Evolutionary conservation across 1,284 basidiomycete species (phyloP).

Genomic region (Naganishia sp.): DNA sequence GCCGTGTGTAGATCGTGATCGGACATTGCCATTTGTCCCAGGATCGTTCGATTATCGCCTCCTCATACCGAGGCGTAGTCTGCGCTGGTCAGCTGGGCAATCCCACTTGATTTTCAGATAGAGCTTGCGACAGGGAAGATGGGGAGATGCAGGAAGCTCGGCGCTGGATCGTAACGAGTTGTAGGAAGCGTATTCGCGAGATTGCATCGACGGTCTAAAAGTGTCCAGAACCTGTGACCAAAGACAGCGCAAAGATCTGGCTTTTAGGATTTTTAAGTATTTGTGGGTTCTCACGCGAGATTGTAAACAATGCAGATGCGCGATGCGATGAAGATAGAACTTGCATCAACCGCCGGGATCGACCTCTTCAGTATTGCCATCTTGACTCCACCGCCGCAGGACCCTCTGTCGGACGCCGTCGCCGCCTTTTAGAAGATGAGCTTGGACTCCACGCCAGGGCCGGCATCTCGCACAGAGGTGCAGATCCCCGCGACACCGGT

Average conservation of each 20-base stretch:
- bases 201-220: no score
- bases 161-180: no score
- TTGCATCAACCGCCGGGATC: not conserved
- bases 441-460: conserved; percentile 26
- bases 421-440: not conserved
- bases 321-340: not conserved
- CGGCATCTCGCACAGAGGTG: conserved; percentile 2
- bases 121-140: no score
- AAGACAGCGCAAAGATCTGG: no score
- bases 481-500: conserved; percentile 42
- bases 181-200: no score
- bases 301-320: not conserved
- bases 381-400: not conserved
- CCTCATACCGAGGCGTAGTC: no score
- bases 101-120: no score
- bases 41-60: not conserved
- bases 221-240: no score
- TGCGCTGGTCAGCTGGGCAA: no score
- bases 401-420: not conserved
- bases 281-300: not conserved
- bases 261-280: no score
- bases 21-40: not conserved
- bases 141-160: no score
- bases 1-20: not conserved
- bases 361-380: not conserved